Percentiles rank a stretch among this genome's conserved stretches.
Evolutionary conservation across 306 rosid species (phyloP).

Genomic region (Casuarina cunninghamiana): DNA sequence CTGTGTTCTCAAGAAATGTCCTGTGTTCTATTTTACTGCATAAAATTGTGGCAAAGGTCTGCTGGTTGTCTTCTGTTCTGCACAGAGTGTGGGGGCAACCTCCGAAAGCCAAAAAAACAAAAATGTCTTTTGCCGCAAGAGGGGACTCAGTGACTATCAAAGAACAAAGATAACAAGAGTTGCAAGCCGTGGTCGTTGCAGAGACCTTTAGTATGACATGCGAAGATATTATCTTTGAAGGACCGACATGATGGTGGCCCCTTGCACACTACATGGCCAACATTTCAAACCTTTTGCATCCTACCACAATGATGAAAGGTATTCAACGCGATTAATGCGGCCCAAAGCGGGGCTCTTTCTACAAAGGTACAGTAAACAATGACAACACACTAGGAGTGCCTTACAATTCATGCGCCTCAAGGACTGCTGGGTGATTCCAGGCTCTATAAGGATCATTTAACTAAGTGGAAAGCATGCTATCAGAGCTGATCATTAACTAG

Average conservation of each 20-base stretch:
- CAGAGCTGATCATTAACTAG: conserved; percentile 25
- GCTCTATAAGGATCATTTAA: conserved; percentile 28
- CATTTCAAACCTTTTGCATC: conserved; percentile 43
- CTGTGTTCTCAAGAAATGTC: too few species aligned
- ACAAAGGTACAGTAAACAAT: conserved; percentile 47
- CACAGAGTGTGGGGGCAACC: neutral
- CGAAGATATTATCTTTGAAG: conserved; percentile 15
- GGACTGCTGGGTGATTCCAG: conserved; percentile 23
- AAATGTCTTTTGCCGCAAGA: neutral
- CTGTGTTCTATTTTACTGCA: neutral
- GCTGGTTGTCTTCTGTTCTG: neutral
- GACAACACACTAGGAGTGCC: conserved; percentile 50
- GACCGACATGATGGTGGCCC: conserved; percentile 34
- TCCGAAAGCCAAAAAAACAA: neutral
- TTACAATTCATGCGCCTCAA: conserved; percentile 24
- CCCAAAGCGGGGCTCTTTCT: conserved; percentile 44
- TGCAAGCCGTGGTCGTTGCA: neutral
- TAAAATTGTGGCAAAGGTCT: neutral
- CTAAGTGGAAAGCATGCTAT: conserved; percentile 35
- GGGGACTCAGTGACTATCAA: neutral
- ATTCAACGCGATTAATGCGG: conserved; percentile 40
- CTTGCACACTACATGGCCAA: conserved; percentile 40
- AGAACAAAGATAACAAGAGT: neutral
- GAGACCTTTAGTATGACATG: neutral
- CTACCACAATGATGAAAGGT: conserved; percentile 56